A percentile compares a stretch with the other conserved stretches of the same genome.
Conservation (phyloP, 2,329 filamentous ascomycete genomes). For the Xylaria arbuscula region DNA sequence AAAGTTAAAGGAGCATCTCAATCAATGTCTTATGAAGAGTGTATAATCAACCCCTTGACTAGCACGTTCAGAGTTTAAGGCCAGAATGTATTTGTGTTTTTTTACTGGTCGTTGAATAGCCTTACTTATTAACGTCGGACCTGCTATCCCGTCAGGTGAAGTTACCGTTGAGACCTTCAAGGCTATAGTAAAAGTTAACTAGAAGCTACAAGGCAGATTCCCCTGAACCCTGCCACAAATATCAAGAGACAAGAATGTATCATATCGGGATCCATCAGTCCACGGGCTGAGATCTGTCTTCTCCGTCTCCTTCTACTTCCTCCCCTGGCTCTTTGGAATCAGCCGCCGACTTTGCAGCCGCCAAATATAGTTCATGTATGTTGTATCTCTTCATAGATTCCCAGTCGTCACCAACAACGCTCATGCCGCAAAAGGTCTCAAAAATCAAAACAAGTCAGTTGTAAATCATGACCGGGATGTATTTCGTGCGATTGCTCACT, state of each 20-base stretch:
- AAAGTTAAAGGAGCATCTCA: too few species aligned
- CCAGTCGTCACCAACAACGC: slow-evolving; percentile 80
- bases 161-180: background rate
- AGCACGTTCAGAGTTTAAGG: background rate
- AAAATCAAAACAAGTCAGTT: slow-evolving; percentile 24
- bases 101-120: background rate
- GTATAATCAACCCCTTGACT: too few species aligned
- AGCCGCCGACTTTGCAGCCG: slow-evolving; percentile 45
- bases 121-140: background rate
- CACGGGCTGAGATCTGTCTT: slow-evolving; percentile 28
- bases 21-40: too few species aligned
- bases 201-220: background rate
- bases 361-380: slow-evolving; percentile 75
- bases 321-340: slow-evolving; percentile 33
- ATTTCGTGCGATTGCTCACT: slow-evolving; percentile 58
- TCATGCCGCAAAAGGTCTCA: slow-evolving; percentile 78
- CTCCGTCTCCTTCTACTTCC: background rate
- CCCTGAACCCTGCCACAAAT: too few species aligned
- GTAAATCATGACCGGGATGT: background rate
- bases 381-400: slow-evolving; percentile 82
- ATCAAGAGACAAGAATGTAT: background rate
- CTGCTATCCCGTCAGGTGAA: background rate
- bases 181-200: background rate
- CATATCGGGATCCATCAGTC: background rate
- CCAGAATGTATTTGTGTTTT: background rate